Conservation (phyloP, 2,329 filamentous ascomycete species). For the Coniochaeta sp. region DNA sequence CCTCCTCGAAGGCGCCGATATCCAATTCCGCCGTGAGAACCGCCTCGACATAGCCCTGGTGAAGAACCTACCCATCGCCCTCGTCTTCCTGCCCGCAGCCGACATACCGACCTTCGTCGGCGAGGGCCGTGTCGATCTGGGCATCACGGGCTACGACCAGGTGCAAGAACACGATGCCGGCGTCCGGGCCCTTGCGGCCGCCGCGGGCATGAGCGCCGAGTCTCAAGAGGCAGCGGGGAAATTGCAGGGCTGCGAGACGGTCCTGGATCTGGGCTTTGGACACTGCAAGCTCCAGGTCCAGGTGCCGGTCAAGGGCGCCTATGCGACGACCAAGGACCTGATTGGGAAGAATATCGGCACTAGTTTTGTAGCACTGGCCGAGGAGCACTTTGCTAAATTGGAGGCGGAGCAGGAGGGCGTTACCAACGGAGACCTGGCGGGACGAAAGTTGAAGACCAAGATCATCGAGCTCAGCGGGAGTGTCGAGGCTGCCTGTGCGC, state of each 20-base stretch:
- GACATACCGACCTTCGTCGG: conserved; percentile 98
- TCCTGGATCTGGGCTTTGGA: conserved; percentile 88
- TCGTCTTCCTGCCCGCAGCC: conserved; percentile 92
- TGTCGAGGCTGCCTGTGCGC: conserved; percentile 91
- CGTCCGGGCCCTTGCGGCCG: conserved; percentile 40
- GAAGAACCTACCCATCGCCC: conserved; percentile 90
- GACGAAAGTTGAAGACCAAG: conserved; percentile 65
- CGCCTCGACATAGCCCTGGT: conserved; percentile 96
- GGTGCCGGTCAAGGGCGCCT: conserved; percentile 76
- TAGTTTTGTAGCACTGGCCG: conserved; percentile 81
- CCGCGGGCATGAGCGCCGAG: conserved; percentile 39
- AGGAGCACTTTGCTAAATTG: conserved; percentile 75
- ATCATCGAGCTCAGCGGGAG: conserved; percentile 94
- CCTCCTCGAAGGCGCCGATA: conserved; percentile 86
- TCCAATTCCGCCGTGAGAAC: conserved; percentile 92
- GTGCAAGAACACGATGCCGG: conserved; percentile 81
- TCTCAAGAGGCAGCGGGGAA: conserved; percentile 35
- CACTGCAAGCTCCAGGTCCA: conserved; percentile 94
- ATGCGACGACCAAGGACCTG: conserved; percentile 64
- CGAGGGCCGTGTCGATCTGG: conserved; percentile 86
- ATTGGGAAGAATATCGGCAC: conserved; percentile 92
- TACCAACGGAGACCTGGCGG: conserved; percentile 26
- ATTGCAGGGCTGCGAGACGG: conserved; percentile 64
- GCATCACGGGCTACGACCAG: conserved; percentile 91
- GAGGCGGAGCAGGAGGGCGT: conserved; percentile 48